Base-by-base conservation (phyloP, 257 asterid genomes). In the Scutellaria baicalensis region DNA sequence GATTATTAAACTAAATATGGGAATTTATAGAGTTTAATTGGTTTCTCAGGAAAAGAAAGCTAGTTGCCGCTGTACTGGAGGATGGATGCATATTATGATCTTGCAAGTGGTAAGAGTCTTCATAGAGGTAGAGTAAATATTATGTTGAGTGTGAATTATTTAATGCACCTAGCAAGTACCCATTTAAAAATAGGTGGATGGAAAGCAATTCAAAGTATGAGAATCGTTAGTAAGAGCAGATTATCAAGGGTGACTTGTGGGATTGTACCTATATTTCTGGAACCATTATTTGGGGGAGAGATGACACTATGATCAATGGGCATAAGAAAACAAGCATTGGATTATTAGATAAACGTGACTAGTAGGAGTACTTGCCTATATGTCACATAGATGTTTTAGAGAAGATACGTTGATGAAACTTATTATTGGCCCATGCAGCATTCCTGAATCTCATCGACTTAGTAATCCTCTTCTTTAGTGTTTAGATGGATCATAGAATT, bases 21-120 rank as follows among this genome's bases (percentile, higher is more conserved):
- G 55, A 58, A 44, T 62, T 38, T 43, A 33, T 62, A n/a, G 55
- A 73, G 67, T 73, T 73, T 73, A 47, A 73, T 73, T 38, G 72
- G 78, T 65, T 78, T 71, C 75, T 64, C 79, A 73, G 81, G 83
- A 73, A 44, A 71, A 61, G 62, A 63, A 17, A 77, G 65, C 72
- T 78, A 74, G 80, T 69, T 56, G 65, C 63, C 16, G 74, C 52
- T 76, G 44, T 70, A 8, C 56, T 16, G 64, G 17, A 57, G 58
- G 67, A 44, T 60, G 72, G 80, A 61, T 35, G 76, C 66, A n/a
- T 66, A 56, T 39, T 76, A 49, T 73, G 77, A 42, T 50, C 50
- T 74, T 48, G 43, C 66, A 42, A 56, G 59, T 48, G 83, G 79
- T 81, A 81, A 70, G 80, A 68, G 68, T 48, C 70, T 62, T 44